Evolutionary conservation across 148 eudicot genomes (phyloP), one percentile per base, ranked within the genome.

Genomic region (Rhododendron kiyosumense): DNA sequence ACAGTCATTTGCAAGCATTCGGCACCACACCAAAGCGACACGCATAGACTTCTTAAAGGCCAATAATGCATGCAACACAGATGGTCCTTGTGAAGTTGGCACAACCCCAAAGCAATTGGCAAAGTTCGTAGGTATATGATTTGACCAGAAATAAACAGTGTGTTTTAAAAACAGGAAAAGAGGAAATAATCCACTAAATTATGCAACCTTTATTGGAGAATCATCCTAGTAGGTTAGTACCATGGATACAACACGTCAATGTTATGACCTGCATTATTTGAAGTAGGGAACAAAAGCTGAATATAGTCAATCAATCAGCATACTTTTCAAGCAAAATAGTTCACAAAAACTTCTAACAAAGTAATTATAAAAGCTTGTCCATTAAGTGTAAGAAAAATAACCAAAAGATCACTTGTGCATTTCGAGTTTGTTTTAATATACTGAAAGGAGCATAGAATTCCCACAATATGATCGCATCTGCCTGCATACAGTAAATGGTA

Each of bases 401-500:
- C 10, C n/a, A 51, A 81, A 51, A 20, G 41, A 20, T 9, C 12
- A 8, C 14, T 9, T 10, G 71, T 11, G 4, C 30, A 65, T 65
- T 61, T n/a, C 13, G 12, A 63, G 71, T 9, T 63, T 7, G 28
- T 22, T 48, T 17, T 3, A 17, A 18, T 59, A 59, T 59, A 8
- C n/a, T 36, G 3, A 81, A 81, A 52, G 24, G 52, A 43, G 7
- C 81, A 78, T 4, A 10, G 20, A 78, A 78, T 22, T 22, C n/a
- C 30, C 26, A 34, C 79, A 76, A 76, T 78, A 78, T 46, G 15
- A 45, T n/a, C 26, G 32, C 76, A 71, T 71, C 38, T 36, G 46
- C 79, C 11, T 59, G 74, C 84, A 45, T 22, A 82, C 73, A 78
- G 45, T 78, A 41, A 43, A 43, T 45, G 81, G 81, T 78, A 43